phyloP scores from a whole-genome alignment of 345 rosid species.

The Clarkia xantiana region DNA sequence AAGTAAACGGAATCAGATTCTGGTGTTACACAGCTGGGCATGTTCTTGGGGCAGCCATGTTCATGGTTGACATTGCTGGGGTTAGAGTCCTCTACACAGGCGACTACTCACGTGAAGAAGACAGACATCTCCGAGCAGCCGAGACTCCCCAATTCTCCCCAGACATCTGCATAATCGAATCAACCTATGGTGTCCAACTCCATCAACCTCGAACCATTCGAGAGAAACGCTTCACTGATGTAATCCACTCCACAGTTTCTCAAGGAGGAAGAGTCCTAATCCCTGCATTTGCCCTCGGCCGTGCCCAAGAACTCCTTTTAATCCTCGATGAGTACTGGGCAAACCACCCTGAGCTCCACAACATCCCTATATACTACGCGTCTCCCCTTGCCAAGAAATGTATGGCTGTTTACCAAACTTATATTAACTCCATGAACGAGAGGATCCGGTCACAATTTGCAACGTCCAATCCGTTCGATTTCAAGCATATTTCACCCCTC shows the following conservation, averaged over 20 bases:
- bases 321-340: constrained; percentile 90
- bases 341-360: constrained; percentile 73
- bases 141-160: constrained; percentile 96
- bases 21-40: constrained; percentile 99
- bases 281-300: constrained; percentile 71
- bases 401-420: constrained; percentile 92
- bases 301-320: constrained; percentile 70
- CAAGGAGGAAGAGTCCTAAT: constrained; percentile 90
- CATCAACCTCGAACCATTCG: constrained; percentile 79
- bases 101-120: constrained; percentile 92
- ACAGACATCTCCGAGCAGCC: constrained; percentile 87
- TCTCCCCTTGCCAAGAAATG: constrained; percentile 95
- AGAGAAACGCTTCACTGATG: constrained; percentile 94
- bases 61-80: constrained; percentile 93
- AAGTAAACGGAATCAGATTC: constrained; percentile 78
- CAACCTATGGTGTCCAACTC: constrained; percentile 92
- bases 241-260: constrained; percentile 66
- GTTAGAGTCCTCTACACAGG: constrained; percentile 90
- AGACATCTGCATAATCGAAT: constrained; percentile 84
- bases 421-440: constrained; percentile 89
- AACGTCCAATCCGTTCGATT: constrained; percentile 76
- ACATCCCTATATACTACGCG: constrained; percentile 85
- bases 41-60: constrained; percentile 98
- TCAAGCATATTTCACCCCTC: constrained; percentile 70
- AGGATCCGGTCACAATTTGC: constrained; percentile 88